Conservation (phyloP, 495 filamentous ascomycete genomes). For the Hypoxylon perforatum region DNA sequence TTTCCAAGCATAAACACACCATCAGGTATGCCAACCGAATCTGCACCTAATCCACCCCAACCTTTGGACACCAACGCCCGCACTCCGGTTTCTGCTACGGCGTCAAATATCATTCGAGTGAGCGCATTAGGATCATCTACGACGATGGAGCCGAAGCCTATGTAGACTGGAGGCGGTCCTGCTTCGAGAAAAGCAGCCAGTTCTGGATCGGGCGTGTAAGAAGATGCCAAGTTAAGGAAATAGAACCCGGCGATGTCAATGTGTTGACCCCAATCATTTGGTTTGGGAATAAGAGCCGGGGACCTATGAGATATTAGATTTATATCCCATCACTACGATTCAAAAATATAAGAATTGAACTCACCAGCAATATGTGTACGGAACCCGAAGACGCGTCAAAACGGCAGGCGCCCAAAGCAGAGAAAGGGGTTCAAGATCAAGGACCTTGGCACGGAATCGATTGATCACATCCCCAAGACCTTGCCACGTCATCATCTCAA, state of each 20-base stretch:
- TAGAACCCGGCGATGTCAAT: conserved; percentile 80
- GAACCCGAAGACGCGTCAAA: conserved; percentile 71
- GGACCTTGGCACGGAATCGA: conserved; percentile 71
- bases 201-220: conserved; percentile 71
- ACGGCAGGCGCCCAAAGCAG: conserved; percentile 74
- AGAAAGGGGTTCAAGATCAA: conserved; percentile 74
- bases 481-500: conserved; percentile 86
- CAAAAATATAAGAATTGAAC: conserved; percentile 18
- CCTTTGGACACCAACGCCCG: conserved; percentile 83
- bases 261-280: conserved; percentile 77
- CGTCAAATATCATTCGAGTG: conserved; percentile 75
- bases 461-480: conserved; percentile 82
- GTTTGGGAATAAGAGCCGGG: conserved; percentile 82
- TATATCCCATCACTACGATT: not conserved
- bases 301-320: conserved; percentile 50
- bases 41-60: conserved; percentile 79
- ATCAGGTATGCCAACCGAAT: conserved; percentile 68
- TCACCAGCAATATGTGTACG: conserved; percentile 82
- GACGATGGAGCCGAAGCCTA: conserved; percentile 86
- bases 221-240: conserved; percentile 72
- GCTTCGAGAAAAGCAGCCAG: conserved; percentile 71
- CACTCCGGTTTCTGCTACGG: conserved; percentile 70
- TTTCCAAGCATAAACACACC: conserved; percentile 82
- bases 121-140: conserved; percentile 77
- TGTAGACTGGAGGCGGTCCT: conserved; percentile 79